Conservation (phyloP, 2,329 filamentous ascomycete genomes). For the Metarhizium guizhouense region DNA sequence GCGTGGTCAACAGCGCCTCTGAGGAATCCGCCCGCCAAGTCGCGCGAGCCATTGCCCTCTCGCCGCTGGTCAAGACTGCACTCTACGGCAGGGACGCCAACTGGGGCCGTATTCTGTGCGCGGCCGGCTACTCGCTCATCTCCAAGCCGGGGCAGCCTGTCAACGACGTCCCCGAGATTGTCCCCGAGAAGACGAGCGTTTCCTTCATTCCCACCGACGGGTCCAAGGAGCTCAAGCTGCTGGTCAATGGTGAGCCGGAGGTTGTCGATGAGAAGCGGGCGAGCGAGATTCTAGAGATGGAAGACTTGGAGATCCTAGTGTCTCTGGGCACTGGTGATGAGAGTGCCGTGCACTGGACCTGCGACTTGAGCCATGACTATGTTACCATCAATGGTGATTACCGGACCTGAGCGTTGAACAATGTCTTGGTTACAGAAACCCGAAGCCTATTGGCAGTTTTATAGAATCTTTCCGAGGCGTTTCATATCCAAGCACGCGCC, state of each 20-base stretch:
- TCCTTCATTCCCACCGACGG: constrained; percentile 72
- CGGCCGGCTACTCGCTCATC: constrained; percentile 71
- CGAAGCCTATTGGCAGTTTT: not conserved
- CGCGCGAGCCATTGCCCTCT: constrained; percentile 80
- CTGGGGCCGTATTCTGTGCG: constrained; percentile 95
- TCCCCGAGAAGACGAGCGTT: constrained; percentile 64
- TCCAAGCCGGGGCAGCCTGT: constrained; percentile 47
- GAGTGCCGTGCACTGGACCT: constrained; percentile 73
- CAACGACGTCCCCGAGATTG: constrained; percentile 54
- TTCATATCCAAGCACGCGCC: no score
- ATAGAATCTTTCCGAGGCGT: no score
- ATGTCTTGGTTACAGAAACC: no score
- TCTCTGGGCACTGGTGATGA: constrained; percentile 59
- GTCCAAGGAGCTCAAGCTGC: constrained; percentile 64
- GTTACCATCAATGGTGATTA: constrained; percentile 63
- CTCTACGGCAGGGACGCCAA: constrained; percentile 96
- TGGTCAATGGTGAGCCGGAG: constrained; percentile 75
- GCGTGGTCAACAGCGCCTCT: constrained; percentile 63
- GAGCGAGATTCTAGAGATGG: constrained; percentile 66
- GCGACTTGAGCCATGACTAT: constrained; percentile 79
- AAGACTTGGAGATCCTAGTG: constrained; percentile 73
- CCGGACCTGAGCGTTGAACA: constrained; percentile 36
- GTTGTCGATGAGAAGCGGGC: constrained; percentile 68
- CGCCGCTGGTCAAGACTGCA: constrained; percentile 92
- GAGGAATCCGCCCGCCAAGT: constrained; percentile 67